These are phyloP conservation scores for Lippia alba DNA, from an alignment of 305 asterid species.

Conservation along the genomic window DNA sequence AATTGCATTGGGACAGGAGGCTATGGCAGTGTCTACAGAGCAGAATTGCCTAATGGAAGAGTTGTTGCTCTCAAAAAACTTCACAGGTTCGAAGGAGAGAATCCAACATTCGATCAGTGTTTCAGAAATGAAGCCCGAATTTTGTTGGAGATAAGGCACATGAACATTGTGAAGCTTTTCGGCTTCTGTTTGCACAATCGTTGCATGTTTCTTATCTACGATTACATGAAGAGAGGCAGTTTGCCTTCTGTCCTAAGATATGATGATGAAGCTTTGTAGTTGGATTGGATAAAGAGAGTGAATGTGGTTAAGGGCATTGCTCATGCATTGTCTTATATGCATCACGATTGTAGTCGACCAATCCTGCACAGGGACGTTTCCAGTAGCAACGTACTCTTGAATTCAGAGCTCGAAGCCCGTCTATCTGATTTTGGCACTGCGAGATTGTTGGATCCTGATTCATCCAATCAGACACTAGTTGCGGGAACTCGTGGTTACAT, in stretches of 20 bases:
- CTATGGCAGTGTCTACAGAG: slow-evolving; percentile 30
- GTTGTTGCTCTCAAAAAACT: slow-evolving; percentile 35
- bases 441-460: slow-evolving; percentile 38
- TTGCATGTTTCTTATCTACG: background rate
- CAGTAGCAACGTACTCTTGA: slow-evolving; percentile 37
- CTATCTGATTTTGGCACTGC: slow-evolving; percentile 50
- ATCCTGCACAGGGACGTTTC: slow-evolving; percentile 46
- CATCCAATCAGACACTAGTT: slow-evolving; percentile 38
- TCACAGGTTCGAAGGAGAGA: slow-evolving; percentile 29
- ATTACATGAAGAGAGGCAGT: slow-evolving; percentile 20
- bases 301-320: slow-evolving; percentile 30
- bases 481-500: slow-evolving; percentile 52
- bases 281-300: slow-evolving; percentile 15
- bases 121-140: slow-evolving; percentile 23
- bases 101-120: slow-evolving; percentile 7
- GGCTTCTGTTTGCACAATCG: background rate
- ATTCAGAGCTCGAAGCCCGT: slow-evolving; percentile 36
- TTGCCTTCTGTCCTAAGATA: background rate
- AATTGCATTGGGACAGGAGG: slow-evolving; percentile 37
- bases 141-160: background rate
- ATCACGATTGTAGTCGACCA: slow-evolving; percentile 41
- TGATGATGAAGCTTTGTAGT: slow-evolving; percentile 10
- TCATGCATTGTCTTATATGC: slow-evolving; percentile 43
- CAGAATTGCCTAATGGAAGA: slow-evolving; percentile 23
- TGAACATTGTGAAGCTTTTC: slow-evolving; percentile 4